A percentile compares a stretch with the other conserved stretches of the same genome.
Conservation (phyloP, 257 asterid genomes). For the Cinchona pubescens region DNA sequence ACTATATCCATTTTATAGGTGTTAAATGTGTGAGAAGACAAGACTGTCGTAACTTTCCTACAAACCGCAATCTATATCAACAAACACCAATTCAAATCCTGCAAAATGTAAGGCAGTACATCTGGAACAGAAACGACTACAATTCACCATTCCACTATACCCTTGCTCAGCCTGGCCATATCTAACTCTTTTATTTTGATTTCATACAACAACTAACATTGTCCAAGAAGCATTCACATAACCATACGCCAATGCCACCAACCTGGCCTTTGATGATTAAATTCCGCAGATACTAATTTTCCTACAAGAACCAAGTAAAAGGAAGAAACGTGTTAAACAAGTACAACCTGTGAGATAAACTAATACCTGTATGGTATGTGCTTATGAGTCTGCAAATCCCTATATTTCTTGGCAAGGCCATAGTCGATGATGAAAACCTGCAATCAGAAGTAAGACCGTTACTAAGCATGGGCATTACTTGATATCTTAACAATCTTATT, state of each 20-base stretch:
- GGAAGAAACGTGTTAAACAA: background rate
- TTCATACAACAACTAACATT: background rate
- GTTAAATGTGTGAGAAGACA: background rate
- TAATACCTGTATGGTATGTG: conserved; percentile 47
- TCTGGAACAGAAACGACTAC: background rate
- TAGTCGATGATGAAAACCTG: conserved; percentile 46
- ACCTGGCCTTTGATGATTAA: background rate
- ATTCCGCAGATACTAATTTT: background rate
- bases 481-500: background rate
- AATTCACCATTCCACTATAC: background rate
- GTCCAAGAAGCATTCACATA: background rate
- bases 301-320: background rate
- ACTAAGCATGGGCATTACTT: conserved; percentile 2
- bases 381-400: conserved; percentile 48
- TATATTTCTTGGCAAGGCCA: conserved; percentile 48
- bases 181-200: background rate
- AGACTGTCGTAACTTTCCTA: background rate
- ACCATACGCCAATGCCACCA: background rate
- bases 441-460: background rate
- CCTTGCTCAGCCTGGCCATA: background rate
- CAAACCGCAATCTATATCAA: background rate
- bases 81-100: background rate
- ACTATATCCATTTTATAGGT: background rate
- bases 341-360: background rate
- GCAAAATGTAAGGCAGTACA: too few species aligned